Base-by-base conservation (phyloP, 2,329 filamentous ascomycete genomes). In the Penicillium sp. region DNA sequence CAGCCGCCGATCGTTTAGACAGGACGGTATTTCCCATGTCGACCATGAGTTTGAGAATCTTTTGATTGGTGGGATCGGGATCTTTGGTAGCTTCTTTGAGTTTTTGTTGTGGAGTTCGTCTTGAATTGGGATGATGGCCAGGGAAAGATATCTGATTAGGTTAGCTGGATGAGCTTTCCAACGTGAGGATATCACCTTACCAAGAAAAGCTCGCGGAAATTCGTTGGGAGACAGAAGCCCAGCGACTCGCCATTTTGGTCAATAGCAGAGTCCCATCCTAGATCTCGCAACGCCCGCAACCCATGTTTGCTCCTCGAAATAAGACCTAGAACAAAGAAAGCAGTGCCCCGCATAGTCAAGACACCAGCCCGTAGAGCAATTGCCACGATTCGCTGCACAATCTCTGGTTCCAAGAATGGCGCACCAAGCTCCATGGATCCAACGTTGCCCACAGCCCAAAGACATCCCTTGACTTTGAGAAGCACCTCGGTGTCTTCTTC, bases 401-500 rank as follows among this genome's bases (percentile, higher is more conserved):
- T 92, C 66, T 97, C 91, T 40, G 88, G 91, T 58, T 90, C 95
- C 3, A 99, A 83, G 75, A 99, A 99, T 0, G 93, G 93, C 1
- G 94, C 94, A 1, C 95, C 95, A 1, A 97, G 87, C 70, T 98
- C 94, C 93, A 99, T 98, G 0, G 93, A 97, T 0, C 95, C 95
- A 40, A 99, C 94, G 69, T 99, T 99, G 26, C 95, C 95, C 0
- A 99, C 93, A 0, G 95, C 95, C 95, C 95, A 99, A 52, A 99
- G 82, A 73, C 93, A 97, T 7, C 93, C 95, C 76, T 99, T 99
- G 66, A 98, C 92, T 74, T 97, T 98, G 60, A 92, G 87, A 48
- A 98, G 88, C 26, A 89, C 85, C 76, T 99, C 95, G 0, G 85
- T 75, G 70, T 99, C 95, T 66, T 96, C 90, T 45, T 89, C 88